Evolutionary conservation across 2,329 filamentous ascomycete species (phyloP).

Genomic region (Exophiala alcalophila): DNA sequence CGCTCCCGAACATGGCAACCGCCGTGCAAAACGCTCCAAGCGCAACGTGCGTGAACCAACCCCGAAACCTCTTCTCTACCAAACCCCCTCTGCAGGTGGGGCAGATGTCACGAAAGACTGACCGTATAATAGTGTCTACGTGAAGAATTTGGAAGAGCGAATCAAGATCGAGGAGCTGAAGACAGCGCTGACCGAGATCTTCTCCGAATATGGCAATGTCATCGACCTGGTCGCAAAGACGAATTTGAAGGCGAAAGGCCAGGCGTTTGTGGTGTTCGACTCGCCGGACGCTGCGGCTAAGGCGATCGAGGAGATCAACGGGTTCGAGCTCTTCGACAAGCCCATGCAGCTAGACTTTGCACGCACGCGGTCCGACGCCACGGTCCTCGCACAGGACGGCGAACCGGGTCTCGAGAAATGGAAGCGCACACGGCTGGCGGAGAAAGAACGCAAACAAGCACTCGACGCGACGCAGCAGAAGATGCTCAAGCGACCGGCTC

Average conservation of each 20-base stretch:
- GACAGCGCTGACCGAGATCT: slow-evolving; percentile 70
- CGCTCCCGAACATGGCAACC: slow-evolving; percentile 20
- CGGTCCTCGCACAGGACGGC: slow-evolving; percentile 69
- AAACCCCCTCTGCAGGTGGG: not conserved
- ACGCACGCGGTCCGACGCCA: slow-evolving; percentile 80
- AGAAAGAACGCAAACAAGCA: slow-evolving; percentile 85
- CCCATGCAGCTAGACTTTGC: slow-evolving; percentile 82
- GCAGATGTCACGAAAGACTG: slow-evolving; percentile 1
- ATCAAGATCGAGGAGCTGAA: slow-evolving; percentile 77
- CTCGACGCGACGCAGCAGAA: slow-evolving; percentile 74
- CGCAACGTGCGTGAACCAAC: slow-evolving; percentile 29
- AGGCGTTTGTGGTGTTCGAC: slow-evolving; percentile 93
- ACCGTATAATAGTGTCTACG: slow-evolving; percentile 29
- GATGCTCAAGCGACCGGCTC: slow-evolving; percentile 60
- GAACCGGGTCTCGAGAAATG: slow-evolving; percentile 82
- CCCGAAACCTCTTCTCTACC: not conserved
- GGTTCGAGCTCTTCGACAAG: slow-evolving; percentile 90
- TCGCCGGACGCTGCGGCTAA: slow-evolving; percentile 70
- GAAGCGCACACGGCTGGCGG: slow-evolving; percentile 76
- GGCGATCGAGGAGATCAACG: slow-evolving; percentile 85
- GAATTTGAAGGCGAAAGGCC: slow-evolving; percentile 87
- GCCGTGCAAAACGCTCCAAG: slow-evolving; percentile 25
- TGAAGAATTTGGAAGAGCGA: slow-evolving; percentile 86
- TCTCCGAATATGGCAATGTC: slow-evolving; percentile 82
- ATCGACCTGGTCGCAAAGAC: slow-evolving; percentile 84